Conservation (phyloP, 2,329 filamentous ascomycete species). For the Microdochium paspali region DNA sequence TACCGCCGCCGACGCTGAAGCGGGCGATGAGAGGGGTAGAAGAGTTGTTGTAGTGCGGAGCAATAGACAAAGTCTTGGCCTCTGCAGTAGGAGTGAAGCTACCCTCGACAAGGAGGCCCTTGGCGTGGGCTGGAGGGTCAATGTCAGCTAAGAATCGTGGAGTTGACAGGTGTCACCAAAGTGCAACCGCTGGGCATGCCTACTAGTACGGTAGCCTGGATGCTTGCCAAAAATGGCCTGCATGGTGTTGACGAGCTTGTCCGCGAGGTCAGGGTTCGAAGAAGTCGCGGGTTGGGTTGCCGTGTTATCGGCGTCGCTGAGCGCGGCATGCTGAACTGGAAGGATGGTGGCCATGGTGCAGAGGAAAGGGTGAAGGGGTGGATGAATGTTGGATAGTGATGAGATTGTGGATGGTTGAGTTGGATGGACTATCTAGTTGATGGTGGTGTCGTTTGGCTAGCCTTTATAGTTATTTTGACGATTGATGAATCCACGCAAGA, state of each 20-base stretch:
- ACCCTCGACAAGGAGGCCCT: slow-evolving; percentile 40
- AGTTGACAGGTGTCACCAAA: neutral
- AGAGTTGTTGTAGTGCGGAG: slow-evolving; percentile 34
- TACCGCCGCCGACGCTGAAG: slow-evolving; percentile 41
- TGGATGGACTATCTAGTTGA: no score
- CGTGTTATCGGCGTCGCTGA: neutral
- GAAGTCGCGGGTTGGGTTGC: no score
- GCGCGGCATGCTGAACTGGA: neutral
- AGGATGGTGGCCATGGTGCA: neutral
- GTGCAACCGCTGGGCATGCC: neutral
- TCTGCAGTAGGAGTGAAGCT: slow-evolving; percentile 37
- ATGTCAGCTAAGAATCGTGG: no score
- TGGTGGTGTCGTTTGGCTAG: no score
- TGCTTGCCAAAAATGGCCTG: neutral
- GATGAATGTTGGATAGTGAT: no score
- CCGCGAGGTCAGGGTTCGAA: neutral
- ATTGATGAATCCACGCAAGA: no score
- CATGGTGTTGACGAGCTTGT: neutral
- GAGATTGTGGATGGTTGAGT: no score
- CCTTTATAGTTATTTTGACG: no score
- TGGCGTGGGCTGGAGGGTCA: slow-evolving; percentile 38
- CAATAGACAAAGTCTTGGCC: slow-evolving; percentile 32
- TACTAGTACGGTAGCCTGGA: neutral
- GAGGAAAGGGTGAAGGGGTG: no score
- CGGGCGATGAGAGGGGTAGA: slow-evolving; percentile 36